Evolutionary conservation across 2,329 filamentous ascomycete genomes (phyloP).

Genomic region (Seiridium unicorne): DNA sequence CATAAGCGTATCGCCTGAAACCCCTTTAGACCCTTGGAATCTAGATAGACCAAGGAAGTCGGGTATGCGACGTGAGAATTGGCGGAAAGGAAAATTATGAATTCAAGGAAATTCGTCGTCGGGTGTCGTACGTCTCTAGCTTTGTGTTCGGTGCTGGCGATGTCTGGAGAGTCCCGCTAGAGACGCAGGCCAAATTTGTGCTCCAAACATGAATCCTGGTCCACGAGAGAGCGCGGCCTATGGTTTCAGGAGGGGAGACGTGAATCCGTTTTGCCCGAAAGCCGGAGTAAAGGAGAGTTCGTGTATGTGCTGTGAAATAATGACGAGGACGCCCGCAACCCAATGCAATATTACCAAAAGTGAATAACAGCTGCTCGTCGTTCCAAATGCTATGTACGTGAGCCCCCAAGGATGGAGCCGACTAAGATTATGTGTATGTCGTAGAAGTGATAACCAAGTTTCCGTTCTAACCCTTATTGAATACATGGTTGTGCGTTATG

Average conservation of each 20-base stretch:
- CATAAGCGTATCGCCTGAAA: background rate
- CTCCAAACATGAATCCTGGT: no score
- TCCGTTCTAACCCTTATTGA: conserved; percentile 11
- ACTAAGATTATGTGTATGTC: conserved; percentile 31
- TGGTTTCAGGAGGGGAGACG: no score
- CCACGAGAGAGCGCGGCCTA: no score
- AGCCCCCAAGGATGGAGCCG: conserved; percentile 15
- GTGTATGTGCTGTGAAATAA: conserved; percentile 24
- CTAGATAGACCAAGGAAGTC: no score
- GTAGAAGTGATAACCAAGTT: conserved; percentile 28
- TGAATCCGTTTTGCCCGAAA: background rate
- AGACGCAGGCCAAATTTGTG: no score
- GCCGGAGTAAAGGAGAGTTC: conserved; percentile 18
- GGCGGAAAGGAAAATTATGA: background rate
- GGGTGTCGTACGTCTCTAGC: background rate
- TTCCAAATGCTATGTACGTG: conserved; percentile 33
- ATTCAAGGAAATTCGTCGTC: background rate
- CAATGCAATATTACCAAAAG: conserved; percentile 50
- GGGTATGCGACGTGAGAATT: no score
- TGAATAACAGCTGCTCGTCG: conserved; percentile 27
- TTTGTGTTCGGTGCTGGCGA: background rate
- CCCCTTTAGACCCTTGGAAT: background rate
- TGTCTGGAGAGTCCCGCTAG: background rate
- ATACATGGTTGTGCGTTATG: background rate
- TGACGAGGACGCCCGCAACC: conserved; percentile 30